phyloP scores from a whole-genome alignment of 305 asterid species.

The Salvia sclarea region DNA sequence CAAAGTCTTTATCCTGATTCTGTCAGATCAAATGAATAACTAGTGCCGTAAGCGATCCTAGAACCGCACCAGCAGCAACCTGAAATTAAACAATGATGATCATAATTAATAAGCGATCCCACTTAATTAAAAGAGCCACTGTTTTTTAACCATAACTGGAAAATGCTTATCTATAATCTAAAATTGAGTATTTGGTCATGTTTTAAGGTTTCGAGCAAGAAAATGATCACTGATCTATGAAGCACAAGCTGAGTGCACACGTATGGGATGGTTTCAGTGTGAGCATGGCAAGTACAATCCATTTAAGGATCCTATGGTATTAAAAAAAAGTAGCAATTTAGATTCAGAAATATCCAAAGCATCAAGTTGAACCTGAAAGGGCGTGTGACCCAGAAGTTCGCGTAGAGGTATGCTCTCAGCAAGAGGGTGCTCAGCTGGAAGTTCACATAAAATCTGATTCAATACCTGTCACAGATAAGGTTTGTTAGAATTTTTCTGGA shows the following conservation, averaged over 20 bases:
- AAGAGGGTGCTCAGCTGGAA: slow-evolving; percentile 89
- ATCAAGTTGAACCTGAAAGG: slow-evolving; percentile 61
- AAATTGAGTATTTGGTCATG: neutral
- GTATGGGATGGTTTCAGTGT: neutral
- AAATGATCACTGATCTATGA: neutral
- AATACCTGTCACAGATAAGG: slow-evolving; percentile 51
- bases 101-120: neutral
- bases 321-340: neutral
- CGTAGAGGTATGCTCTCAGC: slow-evolving; percentile 78
- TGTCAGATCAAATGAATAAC: slow-evolving; percentile 45
- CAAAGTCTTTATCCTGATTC: slow-evolving; percentile 15
- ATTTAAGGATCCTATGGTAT: neutral
- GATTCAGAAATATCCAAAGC: slow-evolving; percentile 24
- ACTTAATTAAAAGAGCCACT: neutral
- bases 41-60: slow-evolving; percentile 57
- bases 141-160: neutral
- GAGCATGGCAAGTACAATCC: neutral
- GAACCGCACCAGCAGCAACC: slow-evolving; percentile 80
- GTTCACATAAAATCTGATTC: slow-evolving; percentile 82
- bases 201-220: neutral
- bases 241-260: no score
- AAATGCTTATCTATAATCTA: neutral
- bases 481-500: slow-evolving; percentile 28
- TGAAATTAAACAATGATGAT: slow-evolving; percentile 36
- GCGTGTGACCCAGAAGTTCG: slow-evolving; percentile 92